Conservation (phyloP, 1,284 basidiomycete species). For the Microbotryum saponariae region DNA sequence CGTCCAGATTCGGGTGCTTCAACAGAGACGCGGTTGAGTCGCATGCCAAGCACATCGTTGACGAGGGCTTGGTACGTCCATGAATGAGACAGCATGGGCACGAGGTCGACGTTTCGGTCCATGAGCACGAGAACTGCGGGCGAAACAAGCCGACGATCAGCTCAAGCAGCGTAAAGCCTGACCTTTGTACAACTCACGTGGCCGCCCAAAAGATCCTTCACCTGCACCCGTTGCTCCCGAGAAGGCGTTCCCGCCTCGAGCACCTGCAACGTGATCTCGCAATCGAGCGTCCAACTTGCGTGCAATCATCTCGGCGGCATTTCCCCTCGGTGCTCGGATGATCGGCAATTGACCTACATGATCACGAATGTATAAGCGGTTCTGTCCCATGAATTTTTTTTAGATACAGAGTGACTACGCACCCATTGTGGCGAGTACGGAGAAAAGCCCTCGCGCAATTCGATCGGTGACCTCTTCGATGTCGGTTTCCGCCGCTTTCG, state of each 20-base stretch:
- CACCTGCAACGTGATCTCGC: constrained; percentile 78
- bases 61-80: constrained; percentile 99
- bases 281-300: constrained; percentile 90
- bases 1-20: constrained; percentile 50
- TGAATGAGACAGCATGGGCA: constrained; percentile 90
- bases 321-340: constrained; percentile 88
- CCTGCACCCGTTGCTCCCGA: constrained; percentile 39
- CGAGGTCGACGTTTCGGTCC: constrained; percentile 90
- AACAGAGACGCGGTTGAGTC: constrained; percentile 88
- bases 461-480: constrained; percentile 92
- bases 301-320: constrained; percentile 97
- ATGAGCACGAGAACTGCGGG: constrained; percentile 75
- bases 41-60: constrained; percentile 95
- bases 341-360: constrained; percentile 76
- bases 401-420: constrained; percentile 31
- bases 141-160: not conserved
- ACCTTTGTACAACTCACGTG: constrained; percentile 1
- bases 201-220: constrained; percentile 54
- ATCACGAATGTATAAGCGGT: constrained; percentile 3
- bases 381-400: not conserved
- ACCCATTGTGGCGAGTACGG: constrained; percentile 87
- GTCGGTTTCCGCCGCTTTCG: constrained; percentile 76
- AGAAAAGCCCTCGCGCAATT: constrained; percentile 83
- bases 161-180: not conserved
- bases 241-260: constrained; percentile 48